Percentiles rank a stretch among this genome's conserved stretches.
Conservation (phyloP, 2,329 filamentous ascomycete genomes). For the Fusarium goolgardi region DNA sequence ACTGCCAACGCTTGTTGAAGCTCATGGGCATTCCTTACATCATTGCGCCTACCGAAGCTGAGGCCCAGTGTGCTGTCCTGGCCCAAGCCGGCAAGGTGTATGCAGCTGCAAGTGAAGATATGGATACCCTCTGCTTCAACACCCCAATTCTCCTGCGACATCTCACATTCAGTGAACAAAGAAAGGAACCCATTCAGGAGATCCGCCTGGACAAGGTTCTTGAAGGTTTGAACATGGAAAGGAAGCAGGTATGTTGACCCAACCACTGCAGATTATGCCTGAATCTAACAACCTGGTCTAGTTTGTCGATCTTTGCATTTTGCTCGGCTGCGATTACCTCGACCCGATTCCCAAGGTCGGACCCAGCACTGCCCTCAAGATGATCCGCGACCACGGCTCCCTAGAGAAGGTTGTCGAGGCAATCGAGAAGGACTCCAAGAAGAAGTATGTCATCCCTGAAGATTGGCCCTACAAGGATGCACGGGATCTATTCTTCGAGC, state of each 20-base stretch:
- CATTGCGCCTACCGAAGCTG: constrained; percentile 94
- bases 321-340: constrained; percentile 97
- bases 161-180: constrained; percentile 95
- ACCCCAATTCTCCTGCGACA: constrained; percentile 90
- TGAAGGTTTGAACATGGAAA: constrained; percentile 88
- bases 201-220: constrained; percentile 89
- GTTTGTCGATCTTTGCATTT: constrained; percentile 98
- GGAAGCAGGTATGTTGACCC: constrained; percentile 72
- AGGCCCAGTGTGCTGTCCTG: constrained; percentile 93
- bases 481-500: constrained; percentile 89
- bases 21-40: constrained; percentile 98
- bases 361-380: constrained; percentile 88
- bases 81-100: constrained; percentile 95
- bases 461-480: constrained; percentile 97
- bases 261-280: not conserved
- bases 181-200: constrained; percentile 97
- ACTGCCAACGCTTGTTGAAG: constrained; percentile 90
- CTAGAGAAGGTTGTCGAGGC: constrained; percentile 88
- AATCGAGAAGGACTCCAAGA: constrained; percentile 79
- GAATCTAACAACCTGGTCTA: constrained; percentile 52
- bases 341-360: constrained; percentile 96
- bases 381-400: constrained; percentile 91
- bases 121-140: constrained; percentile 98
- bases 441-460: constrained; percentile 88
- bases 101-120: constrained; percentile 95